These are phyloP conservation scores for Fusarium devonianum DNA, from an alignment of 2,329 filamentous ascomycete genomes.

Conservation along the genomic window DNA sequence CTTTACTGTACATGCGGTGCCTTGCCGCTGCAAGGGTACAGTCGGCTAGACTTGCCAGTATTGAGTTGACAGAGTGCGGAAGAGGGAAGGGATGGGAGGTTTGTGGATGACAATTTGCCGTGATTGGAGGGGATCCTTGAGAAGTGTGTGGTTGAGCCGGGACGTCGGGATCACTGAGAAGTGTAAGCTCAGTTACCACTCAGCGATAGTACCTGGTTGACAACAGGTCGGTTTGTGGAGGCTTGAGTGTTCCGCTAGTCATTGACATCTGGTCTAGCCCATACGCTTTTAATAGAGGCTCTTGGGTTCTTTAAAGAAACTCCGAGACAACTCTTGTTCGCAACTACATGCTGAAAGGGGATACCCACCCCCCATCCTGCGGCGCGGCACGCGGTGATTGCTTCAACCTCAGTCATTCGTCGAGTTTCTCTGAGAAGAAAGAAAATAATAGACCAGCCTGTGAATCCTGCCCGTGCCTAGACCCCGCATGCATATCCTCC, in stretches of 20 bases:
- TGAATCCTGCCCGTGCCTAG: slow-evolving; percentile 7
- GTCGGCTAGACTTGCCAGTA: slow-evolving; percentile 26
- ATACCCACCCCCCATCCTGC: neutral
- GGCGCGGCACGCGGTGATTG: neutral
- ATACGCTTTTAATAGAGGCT: too few relatives aligned
- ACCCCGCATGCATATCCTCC: slow-evolving; percentile 14
- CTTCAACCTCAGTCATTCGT: slow-evolving; percentile 7
- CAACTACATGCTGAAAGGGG: too few relatives aligned
- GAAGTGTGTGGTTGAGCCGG: slow-evolving; percentile 5
- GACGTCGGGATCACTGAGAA: too few relatives aligned
- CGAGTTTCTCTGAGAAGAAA: slow-evolving; percentile 10
- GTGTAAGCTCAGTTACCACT: too few relatives aligned
- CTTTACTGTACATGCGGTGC: too few relatives aligned
- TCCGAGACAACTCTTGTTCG: too few relatives aligned
- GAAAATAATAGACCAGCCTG: slow-evolving; percentile 7
- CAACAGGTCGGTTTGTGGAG: too few relatives aligned
- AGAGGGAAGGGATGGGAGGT: slow-evolving; percentile 2
- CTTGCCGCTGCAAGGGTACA: neutral
- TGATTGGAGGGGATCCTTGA: slow-evolving; percentile 19
- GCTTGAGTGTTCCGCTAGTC: too few relatives aligned
- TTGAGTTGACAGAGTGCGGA: slow-evolving; percentile 9
- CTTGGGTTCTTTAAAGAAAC: too few relatives aligned
- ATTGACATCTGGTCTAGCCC: too few relatives aligned
- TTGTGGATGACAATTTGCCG: slow-evolving; percentile 11
- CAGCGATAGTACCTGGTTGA: slow-evolving; percentile 12